A percentile compares a stretch with the other conserved stretches of the same genome.
These are phyloP conservation scores for Saksenaea vasiformis DNA, from an alignment of 371 early-diverging fungal genomes.

Conservation along the genomic window DNA sequence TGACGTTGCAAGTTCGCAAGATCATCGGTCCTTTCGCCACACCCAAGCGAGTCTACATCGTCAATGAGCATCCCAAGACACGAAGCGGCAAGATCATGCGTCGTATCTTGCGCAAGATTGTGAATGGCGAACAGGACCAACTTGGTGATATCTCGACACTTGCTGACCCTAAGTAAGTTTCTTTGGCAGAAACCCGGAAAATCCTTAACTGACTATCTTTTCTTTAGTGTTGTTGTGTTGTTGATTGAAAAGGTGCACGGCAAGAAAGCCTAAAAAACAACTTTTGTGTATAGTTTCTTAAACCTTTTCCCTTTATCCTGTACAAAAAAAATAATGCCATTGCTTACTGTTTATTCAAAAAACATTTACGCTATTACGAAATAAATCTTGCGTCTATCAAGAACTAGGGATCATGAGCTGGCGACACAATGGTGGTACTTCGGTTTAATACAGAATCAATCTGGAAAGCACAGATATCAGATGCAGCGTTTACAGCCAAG, in stretches of 20 bases:
- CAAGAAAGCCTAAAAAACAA: slow-evolving; percentile 2
- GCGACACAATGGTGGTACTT: no score
- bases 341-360: not conserved
- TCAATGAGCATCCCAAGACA: slow-evolving; percentile 95
- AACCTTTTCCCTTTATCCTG: slow-evolving; percentile 2
- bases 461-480: no score
- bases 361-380: no score
- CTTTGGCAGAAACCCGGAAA: not conserved
- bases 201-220: not conserved
- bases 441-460: no score
- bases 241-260: slow-evolving; percentile 22
- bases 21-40: slow-evolving; percentile 95
- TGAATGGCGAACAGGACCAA: slow-evolving; percentile 80
- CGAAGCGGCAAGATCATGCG: slow-evolving; percentile 97
- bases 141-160: slow-evolving; percentile 90
- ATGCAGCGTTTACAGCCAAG: no score
- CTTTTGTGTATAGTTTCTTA: slow-evolving; percentile 1
- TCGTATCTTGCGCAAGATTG: slow-evolving; percentile 92
- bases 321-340: not conserved
- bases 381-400: no score
- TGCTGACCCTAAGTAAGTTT: slow-evolving; percentile 67
- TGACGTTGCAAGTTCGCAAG: slow-evolving; percentile 79
- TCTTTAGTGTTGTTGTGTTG: slow-evolving; percentile 11
- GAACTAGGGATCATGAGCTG: no score
- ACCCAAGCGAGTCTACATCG: slow-evolving; percentile 85